Percentiles rank a stretch among this genome's conserved stretches.
Conservation (phyloP, 1,139 yeast genomes). For the Petasospora rhodanensis region DNA sequence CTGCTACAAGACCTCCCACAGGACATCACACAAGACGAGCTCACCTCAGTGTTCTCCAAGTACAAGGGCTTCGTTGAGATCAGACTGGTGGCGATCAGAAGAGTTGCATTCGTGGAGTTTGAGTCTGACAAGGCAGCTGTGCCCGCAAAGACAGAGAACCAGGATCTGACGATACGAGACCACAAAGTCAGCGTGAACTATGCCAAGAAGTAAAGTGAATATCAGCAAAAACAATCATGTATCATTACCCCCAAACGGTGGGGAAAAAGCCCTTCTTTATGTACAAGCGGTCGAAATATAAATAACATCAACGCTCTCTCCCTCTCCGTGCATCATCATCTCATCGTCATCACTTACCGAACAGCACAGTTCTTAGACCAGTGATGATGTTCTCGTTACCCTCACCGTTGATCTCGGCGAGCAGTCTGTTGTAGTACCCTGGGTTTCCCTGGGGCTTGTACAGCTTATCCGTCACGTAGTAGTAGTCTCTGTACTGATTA, state of each 20-base stretch:
- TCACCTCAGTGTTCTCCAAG: conserved; percentile 42
- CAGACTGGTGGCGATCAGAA: conserved; percentile 61
- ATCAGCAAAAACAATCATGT: not conserved
- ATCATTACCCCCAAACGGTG: not conserved
- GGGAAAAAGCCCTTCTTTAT: no score
- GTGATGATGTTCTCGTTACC: conserved; percentile 59
- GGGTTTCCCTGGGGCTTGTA: conserved; percentile 81
- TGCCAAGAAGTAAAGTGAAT: conserved; percentile 41
- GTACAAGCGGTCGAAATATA: no score
- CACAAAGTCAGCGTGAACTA: conserved; percentile 37
- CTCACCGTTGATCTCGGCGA: conserved; percentile 71
- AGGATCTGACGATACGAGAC: conserved; percentile 34
- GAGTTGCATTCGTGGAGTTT: conserved; percentile 80
- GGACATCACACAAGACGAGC: conserved; percentile 37
- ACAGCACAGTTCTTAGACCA: conserved; percentile 64
- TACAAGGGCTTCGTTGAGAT: conserved; percentile 60
- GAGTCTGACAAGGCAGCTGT: conserved; percentile 48
- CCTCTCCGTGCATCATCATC: no score
- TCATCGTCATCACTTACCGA: conserved; percentile 60
- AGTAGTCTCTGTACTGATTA: conserved; percentile 60
- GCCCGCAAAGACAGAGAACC: conserved; percentile 36
- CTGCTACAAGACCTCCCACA: conserved; percentile 63
- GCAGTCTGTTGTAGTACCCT: conserved; percentile 63
- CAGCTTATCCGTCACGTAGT: conserved; percentile 61
- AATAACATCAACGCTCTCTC: no score